Conservation (phyloP, 2,329 filamentous ascomycete genomes). For the Phaeosphaeriaceae sp. region DNA sequence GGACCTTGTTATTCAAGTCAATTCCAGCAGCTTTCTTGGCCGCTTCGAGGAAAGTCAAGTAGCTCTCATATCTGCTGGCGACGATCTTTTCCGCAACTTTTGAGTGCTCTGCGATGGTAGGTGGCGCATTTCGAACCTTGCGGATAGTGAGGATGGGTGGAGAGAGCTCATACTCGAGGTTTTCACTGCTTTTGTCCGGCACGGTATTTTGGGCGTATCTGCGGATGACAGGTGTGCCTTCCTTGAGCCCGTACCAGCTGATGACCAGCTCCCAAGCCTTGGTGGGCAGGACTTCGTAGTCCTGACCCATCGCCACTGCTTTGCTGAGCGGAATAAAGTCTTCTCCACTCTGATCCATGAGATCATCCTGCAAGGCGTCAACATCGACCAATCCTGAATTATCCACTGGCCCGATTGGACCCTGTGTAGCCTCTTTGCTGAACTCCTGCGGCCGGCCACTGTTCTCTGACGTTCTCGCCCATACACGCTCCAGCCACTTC, state of each 20-base stretch:
- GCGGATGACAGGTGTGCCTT: slow-evolving; percentile 72
- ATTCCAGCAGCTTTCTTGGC: slow-evolving; percentile 74
- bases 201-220: slow-evolving; percentile 81
- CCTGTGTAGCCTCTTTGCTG: slow-evolving; percentile 65
- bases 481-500: slow-evolving; percentile 70
- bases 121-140: slow-evolving; percentile 70
- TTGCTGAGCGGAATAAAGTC: slow-evolving; percentile 75
- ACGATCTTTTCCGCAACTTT: slow-evolving; percentile 70
- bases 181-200: slow-evolving; percentile 60
- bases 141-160: slow-evolving; percentile 86
- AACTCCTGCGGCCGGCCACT: slow-evolving; percentile 54
- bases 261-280: slow-evolving; percentile 82
- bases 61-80: slow-evolving; percentile 72
- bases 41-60: slow-evolving; percentile 76
- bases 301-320: slow-evolving; percentile 67
- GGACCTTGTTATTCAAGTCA: slow-evolving; percentile 73
- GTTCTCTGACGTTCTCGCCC: slow-evolving; percentile 43
- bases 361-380: slow-evolving; percentile 25
- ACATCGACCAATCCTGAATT: slow-evolving; percentile 73
- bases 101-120: slow-evolving; percentile 66
- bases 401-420: slow-evolving; percentile 79
- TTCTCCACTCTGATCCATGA: slow-evolving; percentile 50
- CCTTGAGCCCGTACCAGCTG: slow-evolving; percentile 79
- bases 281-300: slow-evolving; percentile 78
- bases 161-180: slow-evolving; percentile 81